Evolutionary conservation across 768 basidiomycete species (phyloP).

Genomic region (Crucibulum laeve): DNA sequence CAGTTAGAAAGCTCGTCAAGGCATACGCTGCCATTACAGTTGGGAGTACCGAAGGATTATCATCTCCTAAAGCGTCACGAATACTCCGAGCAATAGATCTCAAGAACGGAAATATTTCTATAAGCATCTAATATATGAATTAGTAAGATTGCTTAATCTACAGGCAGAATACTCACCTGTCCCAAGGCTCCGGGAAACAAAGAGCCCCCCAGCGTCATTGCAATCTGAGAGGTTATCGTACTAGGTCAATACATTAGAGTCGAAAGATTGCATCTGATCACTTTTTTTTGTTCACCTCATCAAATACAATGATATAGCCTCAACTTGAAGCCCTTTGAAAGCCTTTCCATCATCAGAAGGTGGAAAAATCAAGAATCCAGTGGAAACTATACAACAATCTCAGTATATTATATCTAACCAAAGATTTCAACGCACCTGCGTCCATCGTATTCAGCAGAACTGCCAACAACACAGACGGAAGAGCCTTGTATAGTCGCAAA

Average conservation of each 20-base stretch:
- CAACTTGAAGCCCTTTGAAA: slow-evolving; percentile 14
- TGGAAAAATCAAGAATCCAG: slow-evolving; percentile 16
- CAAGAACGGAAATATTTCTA: slow-evolving; percentile 19
- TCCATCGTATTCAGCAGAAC: slow-evolving; percentile 15
- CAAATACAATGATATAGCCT: slow-evolving; percentile 19
- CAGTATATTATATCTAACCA: neutral
- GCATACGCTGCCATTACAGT: slow-evolving; percentile 20
- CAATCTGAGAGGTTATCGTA: slow-evolving; percentile 13
- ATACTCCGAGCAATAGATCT: slow-evolving; percentile 14
- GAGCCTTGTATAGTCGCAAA: slow-evolving; percentile 12
- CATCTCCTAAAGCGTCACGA: slow-evolving; percentile 12
- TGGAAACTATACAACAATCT: slow-evolving; percentile 12
- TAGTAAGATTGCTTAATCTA: too few relatives aligned
- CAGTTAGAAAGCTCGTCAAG: slow-evolving; percentile 16
- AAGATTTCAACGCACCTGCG: slow-evolving; percentile 4
- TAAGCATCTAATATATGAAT: slow-evolving; percentile 17
- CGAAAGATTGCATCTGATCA: too few relatives aligned
- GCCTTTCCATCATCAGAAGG: slow-evolving; percentile 7
- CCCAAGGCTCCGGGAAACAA: slow-evolving; percentile 16
- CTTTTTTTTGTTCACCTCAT: too few relatives aligned
- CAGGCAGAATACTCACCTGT: too few relatives aligned
- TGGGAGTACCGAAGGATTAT: slow-evolving; percentile 16
- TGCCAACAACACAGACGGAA: slow-evolving; percentile 16
- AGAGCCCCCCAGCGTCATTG: slow-evolving; percentile 18
- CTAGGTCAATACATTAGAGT: too few relatives aligned